Conservation (phyloP, 768 basidiomycete genomes). For the Paxillus ammoniavirescens region DNA sequence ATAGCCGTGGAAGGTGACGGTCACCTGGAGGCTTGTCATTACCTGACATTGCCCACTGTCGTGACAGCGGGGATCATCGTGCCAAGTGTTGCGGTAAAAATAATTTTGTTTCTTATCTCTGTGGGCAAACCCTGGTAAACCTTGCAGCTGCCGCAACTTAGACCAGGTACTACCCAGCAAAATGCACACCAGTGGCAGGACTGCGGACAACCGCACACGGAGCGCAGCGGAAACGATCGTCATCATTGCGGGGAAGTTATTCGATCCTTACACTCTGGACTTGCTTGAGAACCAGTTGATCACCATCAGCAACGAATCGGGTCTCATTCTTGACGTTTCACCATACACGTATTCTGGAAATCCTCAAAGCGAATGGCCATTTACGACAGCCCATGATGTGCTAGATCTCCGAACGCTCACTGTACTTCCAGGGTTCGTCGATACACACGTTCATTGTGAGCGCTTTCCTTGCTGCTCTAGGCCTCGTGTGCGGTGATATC, state of each 20-base stretch:
- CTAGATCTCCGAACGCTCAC: constrained; percentile 47
- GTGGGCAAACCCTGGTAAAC: not conserved
- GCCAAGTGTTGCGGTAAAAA: not conserved
- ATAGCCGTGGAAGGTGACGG: not conserved
- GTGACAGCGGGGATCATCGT: constrained; percentile 3
- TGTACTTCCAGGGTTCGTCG: constrained; percentile 57
- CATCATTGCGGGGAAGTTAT: constrained; percentile 48
- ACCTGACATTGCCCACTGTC: not conserved
- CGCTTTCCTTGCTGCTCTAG: not conserved
- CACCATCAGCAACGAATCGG: constrained; percentile 43
- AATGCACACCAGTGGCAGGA: not conserved
- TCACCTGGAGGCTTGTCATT: not conserved
- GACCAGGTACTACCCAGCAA: too few relatives aligned
- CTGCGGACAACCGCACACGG: not conserved
- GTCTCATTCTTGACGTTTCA: constrained; percentile 47
- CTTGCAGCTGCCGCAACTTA: not conserved
- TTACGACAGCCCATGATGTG: constrained; percentile 30
- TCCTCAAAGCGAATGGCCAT: not conserved
- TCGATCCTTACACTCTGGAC: constrained; percentile 43
- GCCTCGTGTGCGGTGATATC: constrained; percentile 1
- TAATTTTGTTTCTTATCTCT: not conserved
- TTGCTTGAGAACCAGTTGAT: constrained; percentile 47
- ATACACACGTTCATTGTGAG: constrained; percentile 56
- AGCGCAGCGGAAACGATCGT: not conserved
- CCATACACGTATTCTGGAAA: constrained; percentile 6